Conservation (phyloP, 345 rosid genomes). For the Citrus glauca region DNA sequence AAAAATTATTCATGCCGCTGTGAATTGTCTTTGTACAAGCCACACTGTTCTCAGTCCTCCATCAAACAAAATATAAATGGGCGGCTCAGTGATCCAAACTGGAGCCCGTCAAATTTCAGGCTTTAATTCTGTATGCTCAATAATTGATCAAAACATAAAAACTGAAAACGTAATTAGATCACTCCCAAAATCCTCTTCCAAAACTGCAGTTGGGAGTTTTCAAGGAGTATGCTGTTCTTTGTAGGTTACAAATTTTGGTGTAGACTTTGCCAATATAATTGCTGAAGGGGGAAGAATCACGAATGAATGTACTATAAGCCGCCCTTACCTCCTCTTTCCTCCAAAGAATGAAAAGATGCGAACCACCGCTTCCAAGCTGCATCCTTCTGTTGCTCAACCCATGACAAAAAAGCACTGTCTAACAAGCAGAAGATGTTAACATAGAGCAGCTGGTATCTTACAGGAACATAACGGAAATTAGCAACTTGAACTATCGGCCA, state of each 20-base stretch:
- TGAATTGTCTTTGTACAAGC: not conserved
- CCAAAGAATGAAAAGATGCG: slow-evolving; percentile 40
- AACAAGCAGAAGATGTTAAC: slow-evolving; percentile 84
- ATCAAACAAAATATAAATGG: not conserved
- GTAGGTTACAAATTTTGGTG: slow-evolving; percentile 8
- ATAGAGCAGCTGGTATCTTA: slow-evolving; percentile 83
- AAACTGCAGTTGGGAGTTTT: slow-evolving; percentile 8
- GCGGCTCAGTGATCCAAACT: too few relatives aligned
- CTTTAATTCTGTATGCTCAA: not conserved
- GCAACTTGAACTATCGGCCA: slow-evolving; percentile 89
- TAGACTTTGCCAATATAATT: slow-evolving; percentile 1
- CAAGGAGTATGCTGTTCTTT: slow-evolving; percentile 2
- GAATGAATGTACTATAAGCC: slow-evolving; percentile 28
- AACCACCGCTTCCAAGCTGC: slow-evolving; percentile 97
- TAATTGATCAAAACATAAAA: not conserved
- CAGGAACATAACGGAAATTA: slow-evolving; percentile 80
- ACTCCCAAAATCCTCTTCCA: slow-evolving; percentile 9
- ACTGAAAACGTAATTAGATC: slow-evolving; percentile 8
- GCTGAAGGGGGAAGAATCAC: not conserved
- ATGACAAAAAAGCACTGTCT: slow-evolving; percentile 84
- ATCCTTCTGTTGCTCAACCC: slow-evolving; percentile 91
- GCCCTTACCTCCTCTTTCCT: slow-evolving; percentile 52
- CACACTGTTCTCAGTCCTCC: not conserved
- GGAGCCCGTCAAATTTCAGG: not conserved
- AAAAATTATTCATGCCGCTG: not conserved